Base-by-base conservation (phyloP, 2,329 filamentous ascomycete genomes). In the Colletotrichum siamense region DNA sequence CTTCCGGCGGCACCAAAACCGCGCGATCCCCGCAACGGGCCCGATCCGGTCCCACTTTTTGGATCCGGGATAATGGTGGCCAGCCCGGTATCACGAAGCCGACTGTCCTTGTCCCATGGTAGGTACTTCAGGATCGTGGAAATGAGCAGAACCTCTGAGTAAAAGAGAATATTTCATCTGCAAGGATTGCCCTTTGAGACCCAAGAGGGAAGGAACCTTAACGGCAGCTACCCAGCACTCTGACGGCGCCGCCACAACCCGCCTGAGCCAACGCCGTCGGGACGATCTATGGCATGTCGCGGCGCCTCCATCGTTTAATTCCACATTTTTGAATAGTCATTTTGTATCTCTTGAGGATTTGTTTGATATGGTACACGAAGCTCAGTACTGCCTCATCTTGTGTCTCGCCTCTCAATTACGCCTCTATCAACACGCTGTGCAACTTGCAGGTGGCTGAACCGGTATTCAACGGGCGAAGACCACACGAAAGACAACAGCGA, bases 111-210 rank as follows among this genome's bases (percentile, higher is more conserved):
- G 28, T 9, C 28, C 28, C 28, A 30, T 30, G 28, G 28, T 30
- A 30, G 28, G 28, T 30, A 30, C 1, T 30, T 30, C 1, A 30
- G 28, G 22, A 22, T 49, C n/a, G 10, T 22, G 9, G n/a, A 22
- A 49, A 3, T 12, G 44, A 49, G 0, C 0, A 13, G n/a, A 18
- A 22, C 3, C 1, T 18, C 44, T 4, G n/a, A 22, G 3, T 0
- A 12, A 0, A 12, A 44, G 1, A 44, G 39, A 10, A n/a, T 0
- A n/a, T n/a, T n/a, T 3, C 39, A 3, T 4, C 18, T n/a, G 18
- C 18, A 1, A 44, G 18, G 1, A 5, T n/a, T n/a, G 18, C 39
- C 18, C 44, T 30, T 30, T 30, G 28, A 30, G 28, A 30, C 8
- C 28, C 28, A 30, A 1, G 28, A 10, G 28, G 28, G 28, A 30